Evolutionary conservation across 208 protist genomes (phyloP).

Genomic region (Leishmania aethiopica): DNA sequence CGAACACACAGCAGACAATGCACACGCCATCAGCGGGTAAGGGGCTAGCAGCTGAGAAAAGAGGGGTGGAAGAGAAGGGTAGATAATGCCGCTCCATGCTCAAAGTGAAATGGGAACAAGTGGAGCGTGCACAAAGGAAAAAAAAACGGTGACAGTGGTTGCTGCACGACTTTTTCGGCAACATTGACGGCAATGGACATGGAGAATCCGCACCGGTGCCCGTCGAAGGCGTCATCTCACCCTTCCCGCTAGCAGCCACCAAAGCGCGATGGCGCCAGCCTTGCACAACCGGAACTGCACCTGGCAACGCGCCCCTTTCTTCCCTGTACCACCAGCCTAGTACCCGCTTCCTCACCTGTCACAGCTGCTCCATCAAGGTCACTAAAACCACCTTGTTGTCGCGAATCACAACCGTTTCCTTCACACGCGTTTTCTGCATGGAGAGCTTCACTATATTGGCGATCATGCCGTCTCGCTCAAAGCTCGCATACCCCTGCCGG

Average conservation of each 20-base stretch:
- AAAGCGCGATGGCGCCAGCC: not conserved
- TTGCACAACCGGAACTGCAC: not conserved
- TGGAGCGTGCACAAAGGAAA: not conserved
- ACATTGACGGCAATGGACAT: not conserved
- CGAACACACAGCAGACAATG: not conserved
- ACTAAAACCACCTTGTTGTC: conserved; percentile 64
- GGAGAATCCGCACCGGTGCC: not conserved
- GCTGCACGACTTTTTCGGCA: not conserved
- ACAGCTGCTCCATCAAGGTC: conserved; percentile 56
- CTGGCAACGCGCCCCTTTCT: not conserved
- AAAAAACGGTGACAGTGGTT: not conserved
- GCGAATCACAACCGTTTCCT: conserved; percentile 71
- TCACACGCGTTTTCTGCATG: conserved; percentile 45
- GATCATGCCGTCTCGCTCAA: conserved; percentile 77
- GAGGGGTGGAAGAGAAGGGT: not conserved
- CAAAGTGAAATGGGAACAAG: no score
- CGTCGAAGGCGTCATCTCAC: no score
- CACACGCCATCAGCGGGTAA: not conserved
- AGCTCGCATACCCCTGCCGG: conserved; percentile 70
- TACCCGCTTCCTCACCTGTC: not conserved
- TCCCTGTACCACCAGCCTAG: not conserved
- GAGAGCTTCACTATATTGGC: conserved; percentile 47
- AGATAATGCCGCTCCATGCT: not conserved
- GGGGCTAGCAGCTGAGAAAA: not conserved
- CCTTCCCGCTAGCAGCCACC: not conserved